Base-by-base conservation (phyloP, 1,284 basidiomycete species). In the Ustilago shanxiensis region DNA sequence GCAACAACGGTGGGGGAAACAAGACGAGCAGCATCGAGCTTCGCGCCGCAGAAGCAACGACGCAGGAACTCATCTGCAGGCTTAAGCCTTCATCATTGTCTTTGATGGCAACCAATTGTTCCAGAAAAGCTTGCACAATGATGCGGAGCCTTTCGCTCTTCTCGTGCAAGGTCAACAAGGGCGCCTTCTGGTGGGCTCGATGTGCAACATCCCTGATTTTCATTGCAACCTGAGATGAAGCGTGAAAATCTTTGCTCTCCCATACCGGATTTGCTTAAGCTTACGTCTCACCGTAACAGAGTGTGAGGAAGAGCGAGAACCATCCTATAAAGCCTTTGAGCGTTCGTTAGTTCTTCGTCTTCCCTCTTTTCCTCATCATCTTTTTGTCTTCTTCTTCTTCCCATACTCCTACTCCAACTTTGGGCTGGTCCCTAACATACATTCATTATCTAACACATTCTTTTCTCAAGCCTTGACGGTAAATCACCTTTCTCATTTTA, bases 401-500 rank as follows among this genome's bases (percentile, higher is more conserved):
- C 18, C 24, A 22, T 26, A 11, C 35, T 37, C 31, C 0, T 31
- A 7, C 20, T 59, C 41, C 11, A 16, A 26, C 41, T 31, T 37
- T 57, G 71, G 65, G 71, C 71, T 61, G 71, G 71, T 41, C 59
- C 62, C 60, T 33, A n/a, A 49, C 37, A 44, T 29, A 55, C 69
- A 59, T 51, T 55, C 69, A 33, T 58, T 41, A n/a, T n/a, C 29
- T 11, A 1, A 28, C 47, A 1, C 8, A 2, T 16, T 26, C 44
- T 22, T 11, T 22, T n/a, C 28, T 29, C 14, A 18, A 31, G 28
- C 39, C 53, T 63, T 33, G 54, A 64, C 45, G 44, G 54, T 39
- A 29, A 14, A 18, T 47, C n/a, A 22, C n/a, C 11, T 47, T 11
- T n/a, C 13, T 56, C 56, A 16, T n/a, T 41, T 8, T 8, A 26